These are phyloP conservation scores for Ophiobolus disseminans DNA, from an alignment of 2,329 filamentous ascomycete species.

Conservation along the genomic window DNA sequence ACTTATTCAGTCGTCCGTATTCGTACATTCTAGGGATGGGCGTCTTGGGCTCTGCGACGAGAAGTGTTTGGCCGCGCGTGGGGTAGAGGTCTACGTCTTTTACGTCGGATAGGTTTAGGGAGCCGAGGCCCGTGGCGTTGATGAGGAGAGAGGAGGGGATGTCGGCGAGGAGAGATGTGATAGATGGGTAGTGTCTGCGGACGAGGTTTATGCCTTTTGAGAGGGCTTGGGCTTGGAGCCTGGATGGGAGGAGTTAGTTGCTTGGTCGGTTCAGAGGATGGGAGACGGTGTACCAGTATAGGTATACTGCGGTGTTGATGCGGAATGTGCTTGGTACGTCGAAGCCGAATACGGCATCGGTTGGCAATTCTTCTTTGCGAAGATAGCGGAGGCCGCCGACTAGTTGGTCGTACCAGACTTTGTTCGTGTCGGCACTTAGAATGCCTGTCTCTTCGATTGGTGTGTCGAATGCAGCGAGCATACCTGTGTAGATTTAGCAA, in stretches of 20 bases:
- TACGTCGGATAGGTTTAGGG: constrained; percentile 81
- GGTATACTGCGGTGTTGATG: constrained; percentile 49
- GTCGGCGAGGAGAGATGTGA: constrained; percentile 69
- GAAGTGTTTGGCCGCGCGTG: constrained; percentile 77
- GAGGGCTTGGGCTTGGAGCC: constrained; percentile 68
- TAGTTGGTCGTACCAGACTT: constrained; percentile 53
- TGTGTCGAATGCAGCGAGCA: constrained; percentile 41
- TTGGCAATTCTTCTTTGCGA: constrained; percentile 37
- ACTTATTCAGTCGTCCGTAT: constrained; percentile 19
- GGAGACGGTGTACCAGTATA: constrained; percentile 39
- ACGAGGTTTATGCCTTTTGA: constrained; percentile 69
- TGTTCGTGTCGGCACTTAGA: constrained; percentile 47
- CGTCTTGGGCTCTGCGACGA: constrained; percentile 64
- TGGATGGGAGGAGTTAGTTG: constrained; percentile 8
- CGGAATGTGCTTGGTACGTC: constrained; percentile 47
- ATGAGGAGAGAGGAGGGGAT: constrained; percentile 74
- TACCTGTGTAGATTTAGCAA: constrained; percentile 4
- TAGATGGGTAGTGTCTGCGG: constrained; percentile 62
- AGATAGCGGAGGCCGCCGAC: constrained; percentile 48
- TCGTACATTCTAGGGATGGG: constrained; percentile 51
- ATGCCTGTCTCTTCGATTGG: constrained; percentile 41
- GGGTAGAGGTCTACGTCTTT: constrained; percentile 76
- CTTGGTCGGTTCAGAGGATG: background rate
- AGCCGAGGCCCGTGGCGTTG: constrained; percentile 84
- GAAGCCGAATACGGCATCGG: constrained; percentile 47